phyloP scores from a whole-genome alignment of 495 filamentous ascomycete genomes.

The Neurospora africana region DNA sequence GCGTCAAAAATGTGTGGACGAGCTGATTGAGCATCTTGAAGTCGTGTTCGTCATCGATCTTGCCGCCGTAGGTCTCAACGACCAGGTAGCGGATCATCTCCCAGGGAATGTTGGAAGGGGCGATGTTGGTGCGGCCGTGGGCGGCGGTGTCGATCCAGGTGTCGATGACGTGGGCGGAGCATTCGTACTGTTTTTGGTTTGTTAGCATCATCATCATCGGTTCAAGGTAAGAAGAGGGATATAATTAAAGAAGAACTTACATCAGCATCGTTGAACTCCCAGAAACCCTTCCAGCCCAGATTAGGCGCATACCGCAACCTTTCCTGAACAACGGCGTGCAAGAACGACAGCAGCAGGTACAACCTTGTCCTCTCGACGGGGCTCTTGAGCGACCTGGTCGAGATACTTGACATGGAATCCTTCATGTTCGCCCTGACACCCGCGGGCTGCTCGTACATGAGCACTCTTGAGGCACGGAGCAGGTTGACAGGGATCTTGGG shows the following conservation, averaged over 20 bases:
- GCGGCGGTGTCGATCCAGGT: constrained; percentile 82
- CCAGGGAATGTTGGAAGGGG: constrained; percentile 90
- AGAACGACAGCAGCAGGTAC: constrained; percentile 84
- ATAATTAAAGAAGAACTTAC: constrained; percentile 45
- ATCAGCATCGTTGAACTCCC: constrained; percentile 99
- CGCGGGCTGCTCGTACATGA: constrained; percentile 97
- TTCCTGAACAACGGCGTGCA: constrained; percentile 95
- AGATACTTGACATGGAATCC: constrained; percentile 79
- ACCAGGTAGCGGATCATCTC: constrained; percentile 90
- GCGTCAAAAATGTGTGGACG: constrained; percentile 68
- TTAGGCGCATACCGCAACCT: constrained; percentile 88
- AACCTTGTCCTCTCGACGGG: constrained; percentile 87
- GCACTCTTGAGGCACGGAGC: constrained; percentile 79
- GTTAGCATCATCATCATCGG: constrained; percentile 2
- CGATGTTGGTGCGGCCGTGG: constrained; percentile 77
- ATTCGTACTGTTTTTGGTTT: constrained; percentile 64
- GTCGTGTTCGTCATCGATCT: constrained; percentile 89
- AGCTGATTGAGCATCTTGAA: constrained; percentile 60
- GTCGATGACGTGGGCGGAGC: constrained; percentile 91
- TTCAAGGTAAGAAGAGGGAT: neutral
- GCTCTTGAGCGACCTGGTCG: constrained; percentile 63
- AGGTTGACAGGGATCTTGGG: constrained; percentile 96
- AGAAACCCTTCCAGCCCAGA: constrained; percentile 96
- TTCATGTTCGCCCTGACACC: constrained; percentile 98
- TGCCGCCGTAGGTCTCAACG: constrained; percentile 91